A percentile compares a stretch with the other conserved stretches of the same genome.
phyloP scores from a whole-genome alignment of 495 filamentous ascomycete genomes.

The Aspergillus homomorphus region DNA sequence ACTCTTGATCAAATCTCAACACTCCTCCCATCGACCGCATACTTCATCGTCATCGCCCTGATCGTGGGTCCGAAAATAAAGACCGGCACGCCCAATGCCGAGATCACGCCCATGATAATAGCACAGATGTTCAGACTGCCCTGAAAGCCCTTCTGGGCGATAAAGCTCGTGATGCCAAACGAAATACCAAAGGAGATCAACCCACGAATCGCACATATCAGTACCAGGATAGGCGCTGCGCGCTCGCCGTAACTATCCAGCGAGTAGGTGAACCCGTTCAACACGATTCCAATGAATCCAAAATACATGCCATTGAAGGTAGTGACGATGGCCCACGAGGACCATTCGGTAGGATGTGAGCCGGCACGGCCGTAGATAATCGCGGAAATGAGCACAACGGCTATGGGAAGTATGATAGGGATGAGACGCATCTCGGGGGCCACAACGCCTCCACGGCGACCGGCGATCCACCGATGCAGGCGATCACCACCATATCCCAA shows the following conservation, averaged over 20 bases:
- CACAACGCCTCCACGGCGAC: constrained; percentile 16
- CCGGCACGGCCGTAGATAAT: constrained; percentile 25
- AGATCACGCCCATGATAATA: neutral
- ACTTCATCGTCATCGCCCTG: neutral
- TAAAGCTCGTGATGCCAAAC: neutral
- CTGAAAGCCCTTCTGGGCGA: neutral
- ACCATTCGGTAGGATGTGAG: constrained; percentile 17
- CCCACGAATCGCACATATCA: constrained; percentile 25
- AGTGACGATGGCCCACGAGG: constrained; percentile 15
- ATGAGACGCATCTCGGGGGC: constrained; percentile 25
- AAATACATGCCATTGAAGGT: constrained; percentile 27
- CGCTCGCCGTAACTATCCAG: constrained; percentile 25
- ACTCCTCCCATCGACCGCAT: constrained; percentile 3
- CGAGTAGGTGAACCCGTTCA: constrained; percentile 27
- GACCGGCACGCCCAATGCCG: neutral
- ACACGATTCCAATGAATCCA: constrained; percentile 22
- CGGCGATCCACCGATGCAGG: constrained; percentile 12
- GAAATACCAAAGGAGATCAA: constrained; percentile 32
- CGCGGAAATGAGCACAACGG: constrained; percentile 18
- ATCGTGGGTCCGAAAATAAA: neutral
- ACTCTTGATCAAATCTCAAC: neutral
- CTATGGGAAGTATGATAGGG: constrained; percentile 21
- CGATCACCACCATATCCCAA: constrained; percentile 26
- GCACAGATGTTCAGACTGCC: constrained; percentile 4
- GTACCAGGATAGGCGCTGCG: constrained; percentile 25